Percentiles rank a stretch among this genome's conserved stretches.
phyloP scores from a whole-genome alignment of 495 filamentous ascomycete genomes.

The Penicillium turbatum region DNA sequence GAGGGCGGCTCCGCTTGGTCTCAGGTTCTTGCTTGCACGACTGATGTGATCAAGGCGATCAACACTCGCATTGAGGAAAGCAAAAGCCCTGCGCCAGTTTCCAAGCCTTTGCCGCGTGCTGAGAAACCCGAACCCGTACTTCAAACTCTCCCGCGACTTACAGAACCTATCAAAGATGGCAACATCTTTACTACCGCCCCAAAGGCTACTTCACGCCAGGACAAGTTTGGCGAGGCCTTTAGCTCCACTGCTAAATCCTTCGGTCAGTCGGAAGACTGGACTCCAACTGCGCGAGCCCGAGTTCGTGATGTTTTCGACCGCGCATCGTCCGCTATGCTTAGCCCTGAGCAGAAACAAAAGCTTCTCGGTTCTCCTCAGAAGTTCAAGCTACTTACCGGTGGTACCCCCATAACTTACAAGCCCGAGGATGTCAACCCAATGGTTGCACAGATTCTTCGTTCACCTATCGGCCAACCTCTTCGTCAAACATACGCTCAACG shows the following conservation, averaged over 20 bases:
- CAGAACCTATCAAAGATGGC: constrained; percentile 52
- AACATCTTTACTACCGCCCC: constrained; percentile 53
- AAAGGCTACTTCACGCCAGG: constrained; percentile 42
- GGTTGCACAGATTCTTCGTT: constrained; percentile 35
- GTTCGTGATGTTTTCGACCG: constrained; percentile 40
- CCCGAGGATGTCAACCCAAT: constrained; percentile 39
- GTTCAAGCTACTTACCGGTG: constrained; percentile 37
- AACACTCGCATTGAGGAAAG: constrained; percentile 58
- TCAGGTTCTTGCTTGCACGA: constrained; percentile 64
- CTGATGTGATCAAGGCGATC: constrained; percentile 62
- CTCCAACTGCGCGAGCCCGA: constrained; percentile 39
- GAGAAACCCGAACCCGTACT: constrained; percentile 35
- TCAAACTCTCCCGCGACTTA: constrained; percentile 47
- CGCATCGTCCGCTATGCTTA: constrained; percentile 40
- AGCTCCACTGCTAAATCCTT: constrained; percentile 54
- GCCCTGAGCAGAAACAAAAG: constrained; percentile 42
- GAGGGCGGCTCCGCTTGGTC: constrained; percentile 73
- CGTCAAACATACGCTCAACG: constrained; percentile 63
- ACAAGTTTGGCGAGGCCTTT: constrained; percentile 49
- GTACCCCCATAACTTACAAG: constrained; percentile 26
- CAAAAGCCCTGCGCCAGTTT: constrained; percentile 44
- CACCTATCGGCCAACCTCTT: constrained; percentile 63
- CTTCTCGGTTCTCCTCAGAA: constrained; percentile 35
- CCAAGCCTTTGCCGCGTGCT: constrained; percentile 25
- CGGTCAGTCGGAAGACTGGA: constrained; percentile 54